Conservation (phyloP, 2,329 filamentous ascomycete genomes). For the Cercospora sojina region DNA sequence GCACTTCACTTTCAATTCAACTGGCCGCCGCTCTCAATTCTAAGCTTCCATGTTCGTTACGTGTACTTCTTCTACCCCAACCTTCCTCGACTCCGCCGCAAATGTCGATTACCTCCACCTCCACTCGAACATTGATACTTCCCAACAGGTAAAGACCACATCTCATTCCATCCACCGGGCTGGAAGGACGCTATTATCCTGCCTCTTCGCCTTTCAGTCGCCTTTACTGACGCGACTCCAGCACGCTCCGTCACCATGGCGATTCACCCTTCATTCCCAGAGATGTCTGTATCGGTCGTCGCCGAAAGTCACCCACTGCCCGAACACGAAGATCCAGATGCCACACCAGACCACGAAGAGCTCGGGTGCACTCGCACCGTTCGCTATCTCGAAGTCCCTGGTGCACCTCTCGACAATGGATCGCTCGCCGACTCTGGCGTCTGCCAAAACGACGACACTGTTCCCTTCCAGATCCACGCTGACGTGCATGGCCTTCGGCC, state of each 20-base stretch:
- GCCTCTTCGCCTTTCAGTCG: too few species aligned
- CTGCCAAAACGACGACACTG: not conserved
- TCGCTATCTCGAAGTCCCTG: conserved; percentile 3
- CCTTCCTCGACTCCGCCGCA: too few species aligned
- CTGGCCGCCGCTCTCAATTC: not conserved
- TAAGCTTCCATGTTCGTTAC: too few species aligned
- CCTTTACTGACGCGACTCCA: too few species aligned
- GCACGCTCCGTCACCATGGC: too few species aligned
- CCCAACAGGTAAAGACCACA: too few species aligned
- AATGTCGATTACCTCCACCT: too few species aligned
- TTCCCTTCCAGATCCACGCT: conserved; percentile 1
- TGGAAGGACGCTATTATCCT: too few species aligned
- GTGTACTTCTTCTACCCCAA: too few species aligned
- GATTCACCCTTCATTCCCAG: too few species aligned
- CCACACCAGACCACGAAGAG: not conserved
- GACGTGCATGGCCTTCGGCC: not conserved
- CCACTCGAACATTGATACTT: not conserved
- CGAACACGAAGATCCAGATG: conserved; percentile 3
- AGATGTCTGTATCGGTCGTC: not conserved
- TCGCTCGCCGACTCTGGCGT: not conserved
- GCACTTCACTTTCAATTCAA: not conserved
- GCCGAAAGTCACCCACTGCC: not conserved
- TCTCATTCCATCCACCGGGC: too few species aligned
- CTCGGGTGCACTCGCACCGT: not conserved
- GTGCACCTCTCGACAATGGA: not conserved